A percentile compares a stretch with the other conserved stretches of the same genome.
Conservation (phyloP, 1,284 basidiomycete species). For the Cryptococcus hybrid region DNA sequence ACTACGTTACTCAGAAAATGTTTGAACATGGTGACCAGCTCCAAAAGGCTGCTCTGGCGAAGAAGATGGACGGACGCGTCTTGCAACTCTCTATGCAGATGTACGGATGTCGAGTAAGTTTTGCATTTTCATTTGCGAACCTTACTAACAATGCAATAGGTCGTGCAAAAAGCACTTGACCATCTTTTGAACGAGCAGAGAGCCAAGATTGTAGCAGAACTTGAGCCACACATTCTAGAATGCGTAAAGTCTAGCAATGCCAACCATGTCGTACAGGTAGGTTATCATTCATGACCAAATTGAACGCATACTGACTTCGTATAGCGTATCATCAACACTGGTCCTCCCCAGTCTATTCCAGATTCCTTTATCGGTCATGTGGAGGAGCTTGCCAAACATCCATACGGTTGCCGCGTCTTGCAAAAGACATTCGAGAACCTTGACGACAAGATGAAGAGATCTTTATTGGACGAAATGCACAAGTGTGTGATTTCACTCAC, state of each 20-base stretch:
- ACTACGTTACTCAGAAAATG: constrained; percentile 94
- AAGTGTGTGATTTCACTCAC: constrained; percentile 67
- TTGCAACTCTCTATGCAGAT: constrained; percentile 81
- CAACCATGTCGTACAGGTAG: constrained; percentile 74
- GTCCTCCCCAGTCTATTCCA: constrained; percentile 72
- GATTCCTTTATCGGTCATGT: constrained; percentile 77
- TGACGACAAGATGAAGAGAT: constrained; percentile 63
- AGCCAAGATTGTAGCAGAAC: constrained; percentile 68
- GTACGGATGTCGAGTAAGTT: constrained; percentile 74
- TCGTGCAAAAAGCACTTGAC: constrained; percentile 72
- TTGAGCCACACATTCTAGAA: constrained; percentile 76
- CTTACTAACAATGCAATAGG: constrained; percentile 14
- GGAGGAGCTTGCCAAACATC: constrained; percentile 78
- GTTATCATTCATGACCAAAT: too few relatives aligned
- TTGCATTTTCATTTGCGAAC: not conserved
- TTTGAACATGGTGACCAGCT: constrained; percentile 81
- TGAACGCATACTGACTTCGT: too few relatives aligned
- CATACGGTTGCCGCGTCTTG: constrained; percentile 92
- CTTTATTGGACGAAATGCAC: constrained; percentile 82
- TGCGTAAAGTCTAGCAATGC: constrained; percentile 93
- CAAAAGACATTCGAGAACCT: constrained; percentile 91
- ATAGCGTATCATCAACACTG: constrained; percentile 66
- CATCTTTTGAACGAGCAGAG: constrained; percentile 75
- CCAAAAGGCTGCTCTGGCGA: constrained; percentile 71
- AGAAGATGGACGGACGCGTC: constrained; percentile 76